Evolutionary conservation across 2,329 filamentous ascomycete species (phyloP).

Genomic region (Mollisia scopiformis): DNA sequence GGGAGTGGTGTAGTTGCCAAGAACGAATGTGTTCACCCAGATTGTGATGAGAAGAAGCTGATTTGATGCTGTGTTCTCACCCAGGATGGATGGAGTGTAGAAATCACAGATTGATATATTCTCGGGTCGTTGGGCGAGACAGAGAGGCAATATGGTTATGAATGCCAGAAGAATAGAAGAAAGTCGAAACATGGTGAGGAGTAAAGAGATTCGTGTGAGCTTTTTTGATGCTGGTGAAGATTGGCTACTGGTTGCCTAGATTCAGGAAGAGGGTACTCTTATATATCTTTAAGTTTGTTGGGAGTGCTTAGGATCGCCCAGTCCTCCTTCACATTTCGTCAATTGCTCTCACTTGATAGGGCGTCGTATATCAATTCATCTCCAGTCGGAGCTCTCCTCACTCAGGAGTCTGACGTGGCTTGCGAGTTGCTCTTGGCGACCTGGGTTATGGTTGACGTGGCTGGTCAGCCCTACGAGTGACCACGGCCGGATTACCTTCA

Average conservation of each 20-base stretch:
- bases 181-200: background rate
- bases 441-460: no score
- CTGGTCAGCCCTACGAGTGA: background rate
- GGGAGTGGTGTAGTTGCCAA: constrained; percentile 59
- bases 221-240: no score
- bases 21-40: constrained; percentile 63
- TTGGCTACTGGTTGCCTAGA: no score
- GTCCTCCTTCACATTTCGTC: no score
- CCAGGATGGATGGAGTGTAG: constrained; percentile 18
- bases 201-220: background rate
- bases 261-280: no score
- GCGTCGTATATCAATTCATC: no score
- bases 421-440: no score
- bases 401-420: no score
- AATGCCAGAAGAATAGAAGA: background rate
- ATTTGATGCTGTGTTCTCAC: constrained; percentile 58
- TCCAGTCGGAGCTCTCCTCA: no score
- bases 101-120: constrained; percentile 22
- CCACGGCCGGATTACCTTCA: background rate
- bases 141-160: background rate
- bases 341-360: no score
- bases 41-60: constrained; percentile 57
- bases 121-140: constrained; percentile 9
- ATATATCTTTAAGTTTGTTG: no score
- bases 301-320: no score